phyloP scores from a whole-genome alignment of 2,329 filamentous ascomycete genomes.

The Gyromitra esculenta region DNA sequence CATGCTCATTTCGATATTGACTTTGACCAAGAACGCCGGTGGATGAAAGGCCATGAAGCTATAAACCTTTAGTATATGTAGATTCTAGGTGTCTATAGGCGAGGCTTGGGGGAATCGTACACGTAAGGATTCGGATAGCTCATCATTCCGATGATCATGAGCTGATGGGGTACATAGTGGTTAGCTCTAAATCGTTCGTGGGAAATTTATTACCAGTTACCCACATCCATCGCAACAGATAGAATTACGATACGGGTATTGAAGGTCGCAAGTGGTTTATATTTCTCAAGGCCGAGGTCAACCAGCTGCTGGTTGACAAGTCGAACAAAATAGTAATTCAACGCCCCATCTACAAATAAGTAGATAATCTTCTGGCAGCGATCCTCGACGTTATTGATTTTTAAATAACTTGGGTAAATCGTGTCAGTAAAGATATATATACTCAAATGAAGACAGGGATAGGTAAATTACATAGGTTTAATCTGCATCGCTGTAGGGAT shows the following conservation, averaged over 20 bases:
- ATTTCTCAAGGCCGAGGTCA: conserved; percentile 65
- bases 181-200: not conserved
- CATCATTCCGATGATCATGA: conserved; percentile 61
- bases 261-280: conserved; percentile 64
- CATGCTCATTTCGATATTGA: conserved; percentile 67
- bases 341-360: conserved; percentile 64
- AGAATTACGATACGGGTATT: conserved; percentile 65
- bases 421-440: conserved; percentile 1
- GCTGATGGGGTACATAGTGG: not conserved
- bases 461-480: conserved; percentile 59
- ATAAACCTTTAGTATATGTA: not conserved
- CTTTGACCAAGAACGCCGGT: conserved; percentile 64
- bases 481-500: conserved; percentile 65
- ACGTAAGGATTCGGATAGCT: conserved; percentile 64
- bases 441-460: not conserved
- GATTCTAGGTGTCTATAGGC: not conserved
- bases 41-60: conserved; percentile 66
- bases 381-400: conserved; percentile 66
- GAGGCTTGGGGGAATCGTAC: conserved; percentile 56
- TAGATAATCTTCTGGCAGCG: conserved; percentile 66
- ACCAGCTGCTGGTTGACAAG: conserved; percentile 64
- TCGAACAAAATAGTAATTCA: conserved; percentile 68
- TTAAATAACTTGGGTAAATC: conserved; percentile 55
- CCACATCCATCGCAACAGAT: conserved; percentile 65
- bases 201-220: not conserved